Evolutionary conservation across 1,284 basidiomycete species (phyloP).

Genomic region (Rhodotorula sp.): DNA sequence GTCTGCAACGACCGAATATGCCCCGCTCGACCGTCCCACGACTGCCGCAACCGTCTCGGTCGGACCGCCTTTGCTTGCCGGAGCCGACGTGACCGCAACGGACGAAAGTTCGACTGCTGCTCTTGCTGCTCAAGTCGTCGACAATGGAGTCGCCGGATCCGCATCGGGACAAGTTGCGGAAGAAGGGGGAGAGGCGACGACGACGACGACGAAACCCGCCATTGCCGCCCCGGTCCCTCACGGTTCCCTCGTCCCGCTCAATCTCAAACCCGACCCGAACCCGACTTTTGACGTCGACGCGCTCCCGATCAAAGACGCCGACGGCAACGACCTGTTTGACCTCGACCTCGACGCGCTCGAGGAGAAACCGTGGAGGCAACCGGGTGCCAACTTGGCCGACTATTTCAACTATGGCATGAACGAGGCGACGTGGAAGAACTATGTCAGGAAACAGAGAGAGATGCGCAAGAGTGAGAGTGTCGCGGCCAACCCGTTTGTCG

Average conservation of each 20-base stretch:
- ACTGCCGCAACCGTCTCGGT: conserved; percentile 6
- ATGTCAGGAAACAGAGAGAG: conserved; percentile 78
- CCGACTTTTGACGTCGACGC: conserved; percentile 44
- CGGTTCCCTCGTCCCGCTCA: conserved; percentile 30
- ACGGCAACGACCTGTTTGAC: conserved; percentile 61
- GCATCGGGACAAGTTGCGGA: conserved; percentile 6
- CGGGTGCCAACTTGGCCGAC: conserved; percentile 90
- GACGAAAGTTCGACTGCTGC: conserved; percentile 9
- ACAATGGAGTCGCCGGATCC: background rate
- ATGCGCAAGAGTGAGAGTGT: conserved; percentile 71
- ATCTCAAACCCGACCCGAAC: conserved; percentile 10
- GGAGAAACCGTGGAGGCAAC: conserved; percentile 84
- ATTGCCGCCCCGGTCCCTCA: conserved; percentile 32
- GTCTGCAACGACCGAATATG: conserved; percentile 31
- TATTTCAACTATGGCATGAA: conserved; percentile 99
- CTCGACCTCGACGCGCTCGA: conserved; percentile 74
- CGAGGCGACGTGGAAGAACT: conserved; percentile 90
- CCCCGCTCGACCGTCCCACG: conserved; percentile 29
- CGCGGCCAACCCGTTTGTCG: conserved; percentile 46
- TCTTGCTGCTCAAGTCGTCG: conserved; percentile 2
- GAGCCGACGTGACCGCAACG: conserved; percentile 18
- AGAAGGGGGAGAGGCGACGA: too few species aligned
- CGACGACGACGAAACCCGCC: conserved; percentile 15
- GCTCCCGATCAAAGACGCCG: conserved; percentile 23
- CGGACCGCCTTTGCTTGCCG: conserved; percentile 8